Percentiles rank a stretch among this genome's conserved stretches.
These are phyloP conservation scores for Acanthamoeba triangularis DNA, from an alignment of 208 protist genomes.

Conservation along the genomic window DNA sequence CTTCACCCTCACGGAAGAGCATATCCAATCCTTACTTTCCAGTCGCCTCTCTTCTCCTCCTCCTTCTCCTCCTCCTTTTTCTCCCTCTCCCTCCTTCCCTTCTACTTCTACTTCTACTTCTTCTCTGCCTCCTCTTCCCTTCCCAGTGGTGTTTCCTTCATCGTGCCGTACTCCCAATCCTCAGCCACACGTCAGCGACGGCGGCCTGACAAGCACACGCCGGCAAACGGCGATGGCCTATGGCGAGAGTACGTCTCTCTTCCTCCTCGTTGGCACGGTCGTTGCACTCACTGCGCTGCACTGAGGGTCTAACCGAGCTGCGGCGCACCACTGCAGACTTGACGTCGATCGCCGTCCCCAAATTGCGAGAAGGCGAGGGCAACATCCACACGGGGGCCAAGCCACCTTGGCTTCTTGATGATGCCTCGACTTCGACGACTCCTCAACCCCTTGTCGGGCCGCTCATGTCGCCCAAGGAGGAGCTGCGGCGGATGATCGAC, in stretches of 20 bases:
- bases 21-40: constrained; percentile 26
- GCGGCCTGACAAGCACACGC: neutral
- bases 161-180: neutral
- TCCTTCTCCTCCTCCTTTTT: neutral
- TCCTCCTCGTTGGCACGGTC: neutral
- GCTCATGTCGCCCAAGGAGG: neutral
- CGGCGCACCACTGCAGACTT: neutral
- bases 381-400: neutral
- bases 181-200: neutral
- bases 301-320: neutral
- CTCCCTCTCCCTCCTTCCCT: neutral
- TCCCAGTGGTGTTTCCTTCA: neutral
- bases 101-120: neutral
- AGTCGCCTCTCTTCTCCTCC: neutral
- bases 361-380: neutral
- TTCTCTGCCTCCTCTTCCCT: neutral
- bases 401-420: neutral
- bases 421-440: neutral
- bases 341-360: neutral
- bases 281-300: neutral
- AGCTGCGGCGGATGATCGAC: neutral
- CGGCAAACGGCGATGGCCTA: neutral
- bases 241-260: neutral
- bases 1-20: neutral
- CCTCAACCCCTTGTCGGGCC: neutral